Conservation (phyloP, 176 grass and related monocot genomes). For the Cenchrus purpureus region DNA sequence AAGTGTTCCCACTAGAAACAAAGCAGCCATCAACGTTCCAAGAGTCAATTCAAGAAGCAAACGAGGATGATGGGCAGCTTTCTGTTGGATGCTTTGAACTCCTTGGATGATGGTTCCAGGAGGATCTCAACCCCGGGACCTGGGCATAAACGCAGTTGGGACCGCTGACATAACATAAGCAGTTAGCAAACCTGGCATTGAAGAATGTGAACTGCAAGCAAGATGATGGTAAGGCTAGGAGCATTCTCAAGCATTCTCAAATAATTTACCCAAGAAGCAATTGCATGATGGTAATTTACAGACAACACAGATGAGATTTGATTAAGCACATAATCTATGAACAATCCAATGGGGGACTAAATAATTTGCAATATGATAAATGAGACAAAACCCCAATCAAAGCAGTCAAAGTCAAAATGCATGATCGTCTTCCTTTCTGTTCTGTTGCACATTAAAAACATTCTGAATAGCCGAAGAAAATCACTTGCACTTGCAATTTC, state of each 20-base stretch:
- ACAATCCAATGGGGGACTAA: conserved; percentile 13
- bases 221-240: background rate
- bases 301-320: conserved; percentile 18
- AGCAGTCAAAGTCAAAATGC: conserved; percentile 53
- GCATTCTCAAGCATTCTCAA: conserved; percentile 5
- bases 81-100: conserved; percentile 2
- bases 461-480: no score
- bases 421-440: conserved; percentile 35
- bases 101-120: background rate
- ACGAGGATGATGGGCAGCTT: background rate
- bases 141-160: no score
- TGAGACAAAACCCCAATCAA: conserved; percentile 32
- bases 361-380: no score
- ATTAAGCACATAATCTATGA: no score
- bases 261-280: conserved; percentile 23
- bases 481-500: no score
- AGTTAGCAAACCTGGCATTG: background rate
- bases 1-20: conserved; percentile 29
- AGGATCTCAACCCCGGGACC: background rate
- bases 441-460: no score
- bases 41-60: background rate
- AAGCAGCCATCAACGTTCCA: conserved; percentile 18
- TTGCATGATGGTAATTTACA: conserved; percentile 51
- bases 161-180: background rate
- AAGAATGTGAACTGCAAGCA: background rate